Evolutionary conservation across 306 rosid genomes (phyloP), one percentile per base, ranked within the genome.

Genomic region (Betula pendula): DNA sequence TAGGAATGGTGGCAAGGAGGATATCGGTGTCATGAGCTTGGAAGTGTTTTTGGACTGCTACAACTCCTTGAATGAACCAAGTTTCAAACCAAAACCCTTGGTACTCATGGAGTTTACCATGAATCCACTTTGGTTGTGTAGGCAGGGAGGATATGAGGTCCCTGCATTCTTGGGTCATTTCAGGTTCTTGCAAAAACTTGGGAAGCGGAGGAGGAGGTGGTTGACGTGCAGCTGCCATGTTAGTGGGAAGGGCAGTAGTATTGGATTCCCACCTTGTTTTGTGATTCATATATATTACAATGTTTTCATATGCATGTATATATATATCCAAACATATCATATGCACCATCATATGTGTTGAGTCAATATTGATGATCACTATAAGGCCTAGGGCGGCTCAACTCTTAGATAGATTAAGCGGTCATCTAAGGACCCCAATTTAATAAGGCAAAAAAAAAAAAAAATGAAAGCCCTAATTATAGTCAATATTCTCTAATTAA

Each of bases 11-110:
- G 13, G 74, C 81, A 11, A 84, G 86, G 77, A 86, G 5, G 35
- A 87, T 55, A 69, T 84, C 90, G 0, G 80, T 20, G 13, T 81
- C 15, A 44, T 44, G 14, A 44, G 14, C 48, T 44, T 44, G 48
- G 15, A 44, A 44, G 14, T 44, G 48, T 16, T 73, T 76, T 27
- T 84, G 81, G 65, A 60, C 66, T 0, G 81, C 7, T 1, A 86
- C 48, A 55, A 60, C 77, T 12, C 85, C 89, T 58, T 78, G 79
- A 16, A 83, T 0, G 15, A 47, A 74, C 55, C 52, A 69, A 0
- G 78, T 74, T 69, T 70, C 17, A 51, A 63, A 35, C 87, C 89
- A 85, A 33, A 74, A 82, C 5, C 89, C 89, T 27, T 86, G 83
- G 68, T 77, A 83, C 17, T 67, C 81, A 24, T 74, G 68, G 20